These are phyloP conservation scores for Monilinia laxa DNA, from an alignment of 2,329 filamentous ascomycete genomes.

Conservation along the genomic window DNA sequence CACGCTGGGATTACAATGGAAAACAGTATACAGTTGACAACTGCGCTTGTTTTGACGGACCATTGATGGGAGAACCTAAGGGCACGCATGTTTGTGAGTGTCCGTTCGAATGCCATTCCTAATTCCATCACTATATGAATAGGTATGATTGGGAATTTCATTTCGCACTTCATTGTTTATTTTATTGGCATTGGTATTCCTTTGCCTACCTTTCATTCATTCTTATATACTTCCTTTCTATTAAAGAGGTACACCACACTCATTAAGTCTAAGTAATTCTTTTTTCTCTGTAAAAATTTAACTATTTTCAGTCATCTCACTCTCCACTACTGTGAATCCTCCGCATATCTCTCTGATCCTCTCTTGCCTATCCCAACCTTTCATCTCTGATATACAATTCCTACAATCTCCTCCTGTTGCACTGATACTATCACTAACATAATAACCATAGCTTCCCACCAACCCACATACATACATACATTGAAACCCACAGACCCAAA, in stretches of 20 bases:
- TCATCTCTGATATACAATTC: not conserved
- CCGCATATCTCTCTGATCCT: not conserved
- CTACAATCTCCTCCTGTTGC: too few species aligned
- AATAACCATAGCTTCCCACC: too few species aligned
- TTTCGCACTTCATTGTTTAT: not conserved
- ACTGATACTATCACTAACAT: too few species aligned
- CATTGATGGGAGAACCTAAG: constrained; percentile 1
- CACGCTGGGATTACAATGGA: not conserved
- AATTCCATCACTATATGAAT: not conserved
- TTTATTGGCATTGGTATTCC: not conserved
- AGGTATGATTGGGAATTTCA: too few species aligned
- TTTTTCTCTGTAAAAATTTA: not conserved
- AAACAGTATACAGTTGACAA: not conserved
- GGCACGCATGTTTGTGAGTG: constrained; percentile 14
- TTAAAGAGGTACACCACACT: not conserved
- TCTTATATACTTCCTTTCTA: not conserved
- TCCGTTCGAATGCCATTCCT: not conserved
- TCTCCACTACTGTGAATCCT: not conserved
- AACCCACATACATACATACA: too few species aligned
- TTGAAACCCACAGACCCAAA: too few species aligned
- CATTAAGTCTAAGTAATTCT: not conserved
- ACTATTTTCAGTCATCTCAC: not conserved
- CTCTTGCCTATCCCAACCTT: too few species aligned
- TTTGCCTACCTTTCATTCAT: not conserved
- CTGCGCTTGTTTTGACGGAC: not conserved